These are phyloP conservation scores for Saitozyma podzolica DNA, from an alignment of 768 basidiomycete genomes.

Conservation along the genomic window DNA sequence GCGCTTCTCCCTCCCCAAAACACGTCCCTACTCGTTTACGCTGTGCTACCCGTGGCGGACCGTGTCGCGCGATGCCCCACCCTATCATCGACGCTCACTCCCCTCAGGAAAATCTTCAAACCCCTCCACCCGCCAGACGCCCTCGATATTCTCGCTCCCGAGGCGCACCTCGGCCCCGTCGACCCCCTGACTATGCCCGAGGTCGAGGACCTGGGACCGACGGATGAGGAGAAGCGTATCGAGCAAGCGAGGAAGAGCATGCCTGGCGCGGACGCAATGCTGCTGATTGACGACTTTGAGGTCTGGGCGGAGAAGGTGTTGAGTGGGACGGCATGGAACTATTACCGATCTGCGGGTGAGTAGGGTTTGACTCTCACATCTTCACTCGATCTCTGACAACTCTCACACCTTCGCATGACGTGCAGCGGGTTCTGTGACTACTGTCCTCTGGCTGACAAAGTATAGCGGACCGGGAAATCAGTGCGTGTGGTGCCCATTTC, in stretches of 20 bases:
- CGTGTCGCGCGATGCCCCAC: neutral
- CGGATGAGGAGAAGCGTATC: constrained; percentile 51
- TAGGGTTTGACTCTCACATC: neutral
- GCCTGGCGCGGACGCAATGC: constrained; percentile 48
- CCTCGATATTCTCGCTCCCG: constrained; percentile 45
- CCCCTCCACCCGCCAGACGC: constrained; percentile 53
- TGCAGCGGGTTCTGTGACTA: no score
- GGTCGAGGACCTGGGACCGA: constrained; percentile 19
- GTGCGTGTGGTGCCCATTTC: constrained; percentile 15
- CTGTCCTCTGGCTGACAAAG: neutral
- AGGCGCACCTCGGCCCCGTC: constrained; percentile 49
- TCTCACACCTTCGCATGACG: no score
- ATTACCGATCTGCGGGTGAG: constrained; percentile 48
- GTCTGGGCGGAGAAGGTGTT: constrained; percentile 52
- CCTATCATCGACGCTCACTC: neutral
- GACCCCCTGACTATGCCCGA: constrained; percentile 49
- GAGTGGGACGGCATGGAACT: constrained; percentile 53
- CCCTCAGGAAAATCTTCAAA: constrained; percentile 47
- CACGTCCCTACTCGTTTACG: no score
- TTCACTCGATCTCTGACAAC: neutral
- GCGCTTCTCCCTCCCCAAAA: no score
- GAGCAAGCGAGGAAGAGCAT: constrained; percentile 42
- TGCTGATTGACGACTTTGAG: constrained; percentile 54
- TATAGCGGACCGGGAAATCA: constrained; percentile 41
- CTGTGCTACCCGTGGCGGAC: no score